Percentiles rank a stretch among this genome's conserved stretches.
Conservation (phyloP, 2,329 filamentous ascomycete genomes). For the Herpotrichia juniperi region DNA sequence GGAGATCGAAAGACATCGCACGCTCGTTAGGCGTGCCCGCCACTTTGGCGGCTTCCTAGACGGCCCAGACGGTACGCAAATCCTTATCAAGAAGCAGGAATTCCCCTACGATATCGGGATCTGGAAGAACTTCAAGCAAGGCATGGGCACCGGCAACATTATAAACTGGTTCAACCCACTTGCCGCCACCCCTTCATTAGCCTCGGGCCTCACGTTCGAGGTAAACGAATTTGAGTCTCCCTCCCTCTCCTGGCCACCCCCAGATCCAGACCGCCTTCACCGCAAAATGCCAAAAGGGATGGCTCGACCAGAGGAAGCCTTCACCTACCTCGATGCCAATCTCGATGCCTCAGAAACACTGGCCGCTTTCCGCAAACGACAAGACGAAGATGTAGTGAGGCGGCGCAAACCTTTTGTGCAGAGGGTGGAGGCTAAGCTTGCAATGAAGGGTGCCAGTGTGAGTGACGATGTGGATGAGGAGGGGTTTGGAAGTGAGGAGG, state of each 20-base stretch:
- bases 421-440: slow-evolving; percentile 38
- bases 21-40: slow-evolving; percentile 52
- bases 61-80: slow-evolving; percentile 60
- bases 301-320: slow-evolving; percentile 29
- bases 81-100: slow-evolving; percentile 69
- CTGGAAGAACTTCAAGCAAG: slow-evolving; percentile 74
- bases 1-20: slow-evolving; percentile 61
- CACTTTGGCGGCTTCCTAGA: slow-evolving; percentile 62
- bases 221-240: slow-evolving; percentile 76
- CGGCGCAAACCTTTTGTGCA: slow-evolving; percentile 51
- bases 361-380: slow-evolving; percentile 60
- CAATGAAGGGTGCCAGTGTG: slow-evolving; percentile 20
- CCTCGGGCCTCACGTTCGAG: slow-evolving; percentile 66
- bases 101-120: slow-evolving; percentile 84
- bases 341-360: slow-evolving; percentile 52
- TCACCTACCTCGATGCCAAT: slow-evolving; percentile 46
- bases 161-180: slow-evolving; percentile 75
- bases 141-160: slow-evolving; percentile 73
- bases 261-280: slow-evolving; percentile 56
- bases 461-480: slow-evolving; percentile 17
- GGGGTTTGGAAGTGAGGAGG: slow-evolving; percentile 18
- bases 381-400: slow-evolving; percentile 57
- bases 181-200: slow-evolving; percentile 55
- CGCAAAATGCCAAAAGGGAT: slow-evolving; percentile 22
- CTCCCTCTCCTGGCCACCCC: slow-evolving; percentile 53